Conservation (phyloP, 1,139 yeast genomes). For the Dujonia santamariae region DNA sequence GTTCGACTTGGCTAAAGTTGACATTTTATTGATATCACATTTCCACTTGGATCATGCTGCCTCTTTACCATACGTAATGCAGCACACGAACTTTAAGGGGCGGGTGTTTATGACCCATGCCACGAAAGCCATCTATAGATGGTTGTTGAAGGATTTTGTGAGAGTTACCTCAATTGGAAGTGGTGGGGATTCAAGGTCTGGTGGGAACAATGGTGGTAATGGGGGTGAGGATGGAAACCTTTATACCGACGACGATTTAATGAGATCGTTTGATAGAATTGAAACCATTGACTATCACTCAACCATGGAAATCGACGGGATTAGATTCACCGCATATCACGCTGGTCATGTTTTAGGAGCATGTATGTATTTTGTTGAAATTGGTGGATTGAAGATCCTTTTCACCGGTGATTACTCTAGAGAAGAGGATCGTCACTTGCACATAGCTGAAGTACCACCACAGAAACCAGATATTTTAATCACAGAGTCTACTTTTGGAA, state of each 20-base stretch:
- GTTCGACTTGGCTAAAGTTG: constrained; percentile 84
- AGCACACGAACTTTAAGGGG: constrained; percentile 90
- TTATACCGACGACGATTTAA: constrained; percentile 88
- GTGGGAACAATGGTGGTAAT: constrained; percentile 18
- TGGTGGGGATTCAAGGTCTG: constrained; percentile 28
- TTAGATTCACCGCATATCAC: constrained; percentile 94
- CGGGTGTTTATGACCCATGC: constrained; percentile 99
- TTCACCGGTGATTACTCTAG: constrained; percentile 97
- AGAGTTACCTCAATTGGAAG: constrained; percentile 78
- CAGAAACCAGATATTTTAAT: constrained; percentile 84
- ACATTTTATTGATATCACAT: constrained; percentile 82
- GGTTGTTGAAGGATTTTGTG: constrained; percentile 93
- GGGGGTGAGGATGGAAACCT: constrained; percentile 37
- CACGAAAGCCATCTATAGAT: constrained; percentile 93
- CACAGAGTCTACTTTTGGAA: constrained; percentile 95
- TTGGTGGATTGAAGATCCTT: constrained; percentile 84
- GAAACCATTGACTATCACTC: constrained; percentile 96
- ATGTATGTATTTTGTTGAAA: constrained; percentile 93
- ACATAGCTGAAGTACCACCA: constrained; percentile 93
- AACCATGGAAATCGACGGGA: constrained; percentile 90
- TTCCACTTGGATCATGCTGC: constrained; percentile 98
- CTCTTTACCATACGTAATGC: constrained; percentile 96
- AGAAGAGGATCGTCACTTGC: constrained; percentile 92
- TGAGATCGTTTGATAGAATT: constrained; percentile 81
- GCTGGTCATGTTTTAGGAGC: constrained; percentile 99